phyloP scores from a whole-genome alignment of 139 green algal genomes.

The Chlorokybus atmophyticus region DNA sequence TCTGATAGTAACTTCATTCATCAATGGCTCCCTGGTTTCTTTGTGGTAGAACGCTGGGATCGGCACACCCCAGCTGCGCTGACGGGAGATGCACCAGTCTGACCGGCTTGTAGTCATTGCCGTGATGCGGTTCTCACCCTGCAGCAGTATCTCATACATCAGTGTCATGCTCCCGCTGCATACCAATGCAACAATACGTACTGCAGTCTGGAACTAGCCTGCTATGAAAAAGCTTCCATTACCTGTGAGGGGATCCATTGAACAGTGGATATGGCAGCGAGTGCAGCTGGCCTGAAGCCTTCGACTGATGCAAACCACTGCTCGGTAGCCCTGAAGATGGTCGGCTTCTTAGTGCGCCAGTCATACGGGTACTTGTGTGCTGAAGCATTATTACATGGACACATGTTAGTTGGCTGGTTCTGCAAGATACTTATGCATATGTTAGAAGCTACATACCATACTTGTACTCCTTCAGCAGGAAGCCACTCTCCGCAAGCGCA shows the following conservation, averaged over 20 bases:
- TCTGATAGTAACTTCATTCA: constrained; percentile 73
- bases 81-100: constrained; percentile 97
- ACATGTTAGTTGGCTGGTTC: too few species aligned
- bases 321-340: constrained; percentile 92
- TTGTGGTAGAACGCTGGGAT: constrained; percentile 95
- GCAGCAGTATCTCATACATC: background rate
- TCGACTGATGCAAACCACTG: constrained; percentile 86
- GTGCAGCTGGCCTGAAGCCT: constrained; percentile 58
- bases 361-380: constrained; percentile 99
- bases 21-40: constrained; percentile 73
- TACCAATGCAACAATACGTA: too few species aligned
- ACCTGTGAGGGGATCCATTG: constrained; percentile 81
- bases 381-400: constrained; percentile 5
- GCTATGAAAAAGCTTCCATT: too few species aligned
- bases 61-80: constrained; percentile 90
- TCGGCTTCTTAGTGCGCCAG: constrained; percentile 98
- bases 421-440: too few species aligned
- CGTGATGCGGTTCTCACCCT: constrained; percentile 46
- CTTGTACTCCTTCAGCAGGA: constrained; percentile 71
- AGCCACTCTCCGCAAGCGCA: constrained; percentile 4
- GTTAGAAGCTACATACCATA: too few species aligned
- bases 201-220: too few species aligned
- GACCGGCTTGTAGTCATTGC: constrained; percentile 74
- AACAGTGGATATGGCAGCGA: constrained; percentile 60
- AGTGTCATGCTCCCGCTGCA: background rate